Percentiles rank a stretch among this genome's conserved stretches.
Evolutionary conservation across 768 basidiomycete genomes (phyloP).

Genomic region (Termitomyces sp.): DNA sequence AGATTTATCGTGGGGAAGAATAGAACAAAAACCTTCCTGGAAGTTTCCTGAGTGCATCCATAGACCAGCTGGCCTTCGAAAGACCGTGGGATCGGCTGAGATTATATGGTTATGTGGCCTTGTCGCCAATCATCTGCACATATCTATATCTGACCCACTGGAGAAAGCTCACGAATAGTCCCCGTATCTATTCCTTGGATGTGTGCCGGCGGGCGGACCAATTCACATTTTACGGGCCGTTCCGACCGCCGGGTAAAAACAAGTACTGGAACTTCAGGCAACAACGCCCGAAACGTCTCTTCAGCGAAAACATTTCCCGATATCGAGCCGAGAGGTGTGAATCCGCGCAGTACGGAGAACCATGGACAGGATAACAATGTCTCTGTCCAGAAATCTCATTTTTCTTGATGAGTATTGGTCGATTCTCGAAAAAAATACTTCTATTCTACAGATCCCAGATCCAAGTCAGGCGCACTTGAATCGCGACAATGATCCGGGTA

Average conservation of each 20-base stretch:
- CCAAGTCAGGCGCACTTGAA: background rate
- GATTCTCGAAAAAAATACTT: background rate
- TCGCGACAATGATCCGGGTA: constrained; percentile 9
- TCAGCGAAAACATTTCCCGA: background rate
- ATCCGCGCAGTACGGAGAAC: constrained; percentile 1
- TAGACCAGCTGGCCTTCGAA: background rate
- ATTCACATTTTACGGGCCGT: background rate
- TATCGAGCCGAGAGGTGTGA: background rate
- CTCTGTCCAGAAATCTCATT: background rate
- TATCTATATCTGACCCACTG: background rate
- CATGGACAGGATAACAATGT: background rate
- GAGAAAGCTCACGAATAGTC: background rate
- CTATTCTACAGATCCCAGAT: constrained; percentile 5
- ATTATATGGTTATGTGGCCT: background rate
- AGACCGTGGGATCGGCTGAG: background rate
- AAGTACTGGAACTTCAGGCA: background rate
- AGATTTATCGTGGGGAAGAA: constrained; percentile 1
- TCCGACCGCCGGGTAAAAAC: background rate
- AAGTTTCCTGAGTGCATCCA: background rate
- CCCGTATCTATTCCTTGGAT: background rate
- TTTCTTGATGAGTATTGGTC: background rate
- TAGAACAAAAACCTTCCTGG: background rate
- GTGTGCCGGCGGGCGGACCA: background rate
- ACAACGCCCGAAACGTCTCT: background rate
- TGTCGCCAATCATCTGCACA: background rate